Base-by-base conservation (phyloP, 441 rosid genomes). In the Erodium moschatum region DNA sequence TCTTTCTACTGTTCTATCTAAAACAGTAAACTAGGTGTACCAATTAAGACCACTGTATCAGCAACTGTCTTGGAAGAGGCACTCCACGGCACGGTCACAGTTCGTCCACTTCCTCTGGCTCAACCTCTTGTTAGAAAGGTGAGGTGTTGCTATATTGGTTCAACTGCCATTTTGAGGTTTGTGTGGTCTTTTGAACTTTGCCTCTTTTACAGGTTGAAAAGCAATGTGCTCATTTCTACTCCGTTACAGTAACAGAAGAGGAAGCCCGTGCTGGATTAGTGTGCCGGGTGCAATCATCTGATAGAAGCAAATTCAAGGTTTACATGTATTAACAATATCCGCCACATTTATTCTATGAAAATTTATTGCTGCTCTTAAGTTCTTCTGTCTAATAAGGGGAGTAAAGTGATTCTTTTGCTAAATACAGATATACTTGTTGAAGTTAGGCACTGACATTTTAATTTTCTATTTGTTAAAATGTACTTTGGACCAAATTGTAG, bases 301-400 rank as follows among this genome's bases (percentile, higher is more conserved):
- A 88, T 78, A 93, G 81, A 84, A 93, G 98, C 96, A 93, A 93
- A 81, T 91, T 93, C 82, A 93, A 93, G 98, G 97, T 93, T 70
- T 64, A 74, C 46, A 20, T 2, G 44, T 5, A 38, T 38, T 38
- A 38, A 38, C 44, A 38, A 38, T 38, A 38, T 8, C 9, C 9
- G 44, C 0, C 44, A 38, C 8, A 38, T 38, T 38, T 8, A 38
- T 38, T 38, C 9, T 38, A 38, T 9, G 44, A 9, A 38, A 38
- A 38, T 8, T 38, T 38, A 38, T 5, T 3, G 44, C 44, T 38
- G 8, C 44, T 38, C 8, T 5, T 38, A 38, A 38, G 0, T 0
- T 38, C 44, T 38, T 38, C 44, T 5, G 44, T 38, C 44, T 38
- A 38, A 38, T 38, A 38, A 38, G 44, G 44, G 8, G 7, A 0